phyloP scores from a whole-genome alignment of 805 yeast genomes.

The Cyberlindnera galapagoensis region DNA sequence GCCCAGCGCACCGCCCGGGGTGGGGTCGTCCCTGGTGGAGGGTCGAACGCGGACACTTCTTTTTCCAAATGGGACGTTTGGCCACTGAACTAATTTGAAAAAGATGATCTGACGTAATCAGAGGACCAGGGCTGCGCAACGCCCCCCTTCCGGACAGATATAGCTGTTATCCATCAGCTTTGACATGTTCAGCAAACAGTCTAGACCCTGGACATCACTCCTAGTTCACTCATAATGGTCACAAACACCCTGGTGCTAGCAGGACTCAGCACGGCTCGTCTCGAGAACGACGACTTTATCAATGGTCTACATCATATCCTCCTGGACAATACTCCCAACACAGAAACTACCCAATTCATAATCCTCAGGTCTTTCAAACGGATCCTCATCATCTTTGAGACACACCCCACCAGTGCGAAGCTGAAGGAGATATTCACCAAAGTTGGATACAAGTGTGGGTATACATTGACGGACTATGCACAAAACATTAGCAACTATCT shows the following conservation, averaged over 20 bases:
- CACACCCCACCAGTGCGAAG: conserved; percentile 5
- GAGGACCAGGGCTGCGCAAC: no score
- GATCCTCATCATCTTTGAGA: conserved; percentile 22
- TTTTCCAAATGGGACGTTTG: no score
- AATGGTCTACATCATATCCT: conserved; percentile 21
- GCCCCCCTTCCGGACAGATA: no score
- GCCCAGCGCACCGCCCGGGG: no score
- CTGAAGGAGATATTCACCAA: conserved; percentile 6
- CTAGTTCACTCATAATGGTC: conserved; percentile 2
- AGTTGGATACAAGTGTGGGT: conserved; percentile 13
- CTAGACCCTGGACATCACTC: no score
- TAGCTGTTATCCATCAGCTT: no score
- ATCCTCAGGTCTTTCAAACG: conserved; percentile 22
- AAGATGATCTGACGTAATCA: no score
- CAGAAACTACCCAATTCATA: conserved; percentile 23
- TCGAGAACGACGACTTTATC: conserved; percentile 17
- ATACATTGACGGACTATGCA: conserved; percentile 13
- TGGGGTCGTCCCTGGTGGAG: no score
- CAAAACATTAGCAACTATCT: conserved; percentile 20
- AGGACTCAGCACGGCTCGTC: conserved; percentile 11
- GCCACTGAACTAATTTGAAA: no score
- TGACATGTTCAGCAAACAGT: no score
- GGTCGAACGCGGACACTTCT: no score
- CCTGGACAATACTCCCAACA: conserved; percentile 11
- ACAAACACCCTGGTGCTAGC: conserved; percentile 26